Conservation (phyloP, 2,329 filamentous ascomycete genomes). For the Helminthosporium solani region DNA sequence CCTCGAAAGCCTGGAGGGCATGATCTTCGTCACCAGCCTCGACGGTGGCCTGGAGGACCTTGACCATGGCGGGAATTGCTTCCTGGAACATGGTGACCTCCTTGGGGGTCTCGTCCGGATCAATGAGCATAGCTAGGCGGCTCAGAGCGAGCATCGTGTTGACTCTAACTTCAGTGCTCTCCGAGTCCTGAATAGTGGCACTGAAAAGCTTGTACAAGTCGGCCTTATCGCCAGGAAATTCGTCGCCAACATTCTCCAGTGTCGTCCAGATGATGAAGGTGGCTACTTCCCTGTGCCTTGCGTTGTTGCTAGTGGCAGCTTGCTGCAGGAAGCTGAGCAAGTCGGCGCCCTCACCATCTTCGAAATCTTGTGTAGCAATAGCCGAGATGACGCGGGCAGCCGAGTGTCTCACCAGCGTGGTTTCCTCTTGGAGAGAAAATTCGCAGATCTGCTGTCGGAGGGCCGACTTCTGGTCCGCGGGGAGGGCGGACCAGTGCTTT, state of each 20-base stretch:
- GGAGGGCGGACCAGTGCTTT: slow-evolving; percentile 81
- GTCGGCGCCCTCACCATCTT: slow-evolving; percentile 81
- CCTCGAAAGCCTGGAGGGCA: slow-evolving; percentile 87
- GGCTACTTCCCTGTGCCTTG: slow-evolving; percentile 82
- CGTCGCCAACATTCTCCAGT: slow-evolving; percentile 80
- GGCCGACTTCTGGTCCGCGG: slow-evolving; percentile 72
- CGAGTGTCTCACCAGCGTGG: slow-evolving; percentile 77
- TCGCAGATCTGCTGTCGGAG: slow-evolving; percentile 83
- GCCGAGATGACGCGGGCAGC: slow-evolving; percentile 84
- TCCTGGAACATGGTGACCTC: slow-evolving; percentile 74
- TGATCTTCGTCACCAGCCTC: slow-evolving; percentile 80
- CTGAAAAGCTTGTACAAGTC: slow-evolving; percentile 81
- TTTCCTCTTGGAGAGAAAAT: slow-evolving; percentile 76
- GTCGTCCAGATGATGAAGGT: slow-evolving; percentile 93
- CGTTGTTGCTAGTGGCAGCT: slow-evolving; percentile 72
- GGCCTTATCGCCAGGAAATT: slow-evolving; percentile 76
- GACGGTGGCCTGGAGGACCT: slow-evolving; percentile 81
- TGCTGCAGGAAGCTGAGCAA: slow-evolving; percentile 77
- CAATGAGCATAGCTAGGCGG: slow-evolving; percentile 81
- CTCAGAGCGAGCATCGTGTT: slow-evolving; percentile 92
- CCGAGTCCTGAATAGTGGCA: slow-evolving; percentile 83
- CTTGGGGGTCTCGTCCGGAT: slow-evolving; percentile 79
- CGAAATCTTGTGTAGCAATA: slow-evolving; percentile 82
- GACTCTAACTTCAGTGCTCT: slow-evolving; percentile 88
- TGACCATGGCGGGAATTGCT: slow-evolving; percentile 83